These are phyloP conservation scores for Sisymbrium altissimum DNA, from an alignment of 345 rosid genomes.

Conservation along the genomic window DNA sequence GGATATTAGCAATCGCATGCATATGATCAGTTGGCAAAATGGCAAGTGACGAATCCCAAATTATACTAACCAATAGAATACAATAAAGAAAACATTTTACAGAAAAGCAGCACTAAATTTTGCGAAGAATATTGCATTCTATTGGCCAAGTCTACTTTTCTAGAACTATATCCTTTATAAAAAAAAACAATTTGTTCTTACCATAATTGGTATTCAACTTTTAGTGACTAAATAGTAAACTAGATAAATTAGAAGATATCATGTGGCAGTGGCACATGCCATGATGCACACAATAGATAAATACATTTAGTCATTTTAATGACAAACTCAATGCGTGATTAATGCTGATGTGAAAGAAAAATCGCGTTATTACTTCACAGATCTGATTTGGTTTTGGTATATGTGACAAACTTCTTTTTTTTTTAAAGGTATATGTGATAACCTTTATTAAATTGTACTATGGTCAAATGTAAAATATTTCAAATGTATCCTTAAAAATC, in stretches of 20 bases:
- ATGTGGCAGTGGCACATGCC: constrained; percentile 1
- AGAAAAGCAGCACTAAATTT: constrained; percentile 9
- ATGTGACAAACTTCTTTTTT: not conserved
- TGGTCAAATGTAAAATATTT: not conserved
- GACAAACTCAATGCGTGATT: constrained; percentile 15
- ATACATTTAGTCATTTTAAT: not conserved
- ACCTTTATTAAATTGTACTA: not conserved
- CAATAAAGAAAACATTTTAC: not conserved
- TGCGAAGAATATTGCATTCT: constrained; percentile 21
- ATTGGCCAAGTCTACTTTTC: constrained; percentile 12
- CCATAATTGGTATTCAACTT: constrained; percentile 11
- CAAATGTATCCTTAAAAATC: not conserved
- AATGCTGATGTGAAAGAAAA: constrained; percentile 17
- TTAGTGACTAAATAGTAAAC: not conserved
- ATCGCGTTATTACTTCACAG: constrained; percentile 1
- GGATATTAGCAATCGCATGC: constrained; percentile 20
- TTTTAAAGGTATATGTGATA: constrained; percentile 11
- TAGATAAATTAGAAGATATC: not conserved
- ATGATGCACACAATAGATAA: not conserved
- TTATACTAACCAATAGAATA: not conserved
- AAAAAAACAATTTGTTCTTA: not conserved
- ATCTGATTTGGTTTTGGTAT: constrained; percentile 32
- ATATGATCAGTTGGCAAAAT: not conserved
- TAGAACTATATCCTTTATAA: not conserved
- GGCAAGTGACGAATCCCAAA: not conserved